Evolutionary conservation across 2,329 filamentous ascomycete species (phyloP).

Genomic region (Cytospora piceicola): DNA sequence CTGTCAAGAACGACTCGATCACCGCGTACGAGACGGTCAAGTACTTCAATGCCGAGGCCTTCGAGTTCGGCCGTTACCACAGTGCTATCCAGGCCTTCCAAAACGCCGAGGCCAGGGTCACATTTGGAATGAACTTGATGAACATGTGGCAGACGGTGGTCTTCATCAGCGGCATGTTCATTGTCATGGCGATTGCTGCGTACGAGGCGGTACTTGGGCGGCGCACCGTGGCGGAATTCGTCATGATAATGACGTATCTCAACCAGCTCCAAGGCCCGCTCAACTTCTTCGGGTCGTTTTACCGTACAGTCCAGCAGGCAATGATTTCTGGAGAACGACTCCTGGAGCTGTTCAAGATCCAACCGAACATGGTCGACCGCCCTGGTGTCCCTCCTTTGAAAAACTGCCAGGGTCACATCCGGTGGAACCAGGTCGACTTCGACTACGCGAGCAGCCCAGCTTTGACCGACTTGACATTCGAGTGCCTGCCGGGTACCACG

Average conservation of each 20-base stretch:
- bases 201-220: conserved; percentile 74
- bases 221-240: conserved; percentile 71
- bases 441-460: conserved; percentile 91
- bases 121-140: conserved; percentile 77
- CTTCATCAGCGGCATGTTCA: conserved; percentile 75
- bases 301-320: conserved; percentile 91
- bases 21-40: conserved; percentile 97
- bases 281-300: conserved; percentile 93
- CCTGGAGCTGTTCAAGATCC: conserved; percentile 93
- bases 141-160: conserved; percentile 81
- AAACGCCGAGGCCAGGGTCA: conserved; percentile 73
- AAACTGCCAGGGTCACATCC: conserved; percentile 77
- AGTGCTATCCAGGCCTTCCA: conserved; percentile 73
- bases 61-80: conserved; percentile 76
- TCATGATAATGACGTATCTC: conserved; percentile 75
- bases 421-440: conserved; percentile 88
- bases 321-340: conserved; percentile 98
- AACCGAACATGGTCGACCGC: conserved; percentile 85
- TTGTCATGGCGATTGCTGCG: conserved; percentile 73
- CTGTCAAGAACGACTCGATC: conserved; percentile 98
- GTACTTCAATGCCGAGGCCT: conserved; percentile 84
- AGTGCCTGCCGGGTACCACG: conserved; percentile 85
- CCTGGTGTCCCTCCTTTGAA: conserved; percentile 65
- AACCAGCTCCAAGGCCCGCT: conserved; percentile 79
- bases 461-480: conserved; percentile 80